These are phyloP conservation scores for Rosa multiflora DNA, from an alignment of 306 rosid species.

Conservation along the genomic window DNA sequence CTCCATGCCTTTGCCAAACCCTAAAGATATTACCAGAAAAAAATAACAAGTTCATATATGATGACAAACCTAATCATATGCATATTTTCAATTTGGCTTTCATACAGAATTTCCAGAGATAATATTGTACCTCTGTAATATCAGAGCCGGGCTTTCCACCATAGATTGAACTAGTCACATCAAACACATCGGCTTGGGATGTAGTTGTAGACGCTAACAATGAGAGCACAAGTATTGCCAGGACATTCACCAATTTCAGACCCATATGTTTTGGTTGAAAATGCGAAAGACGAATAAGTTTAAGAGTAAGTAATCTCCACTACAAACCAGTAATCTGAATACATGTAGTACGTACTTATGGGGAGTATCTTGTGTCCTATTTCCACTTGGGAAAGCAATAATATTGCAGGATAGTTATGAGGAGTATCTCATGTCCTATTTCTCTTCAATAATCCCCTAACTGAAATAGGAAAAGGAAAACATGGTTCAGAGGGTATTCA, in stretches of 20 bases:
- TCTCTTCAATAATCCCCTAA: no score
- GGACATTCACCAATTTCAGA: not conserved
- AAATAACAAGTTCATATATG: not conserved
- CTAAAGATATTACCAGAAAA: not conserved
- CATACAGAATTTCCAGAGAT: not conserved
- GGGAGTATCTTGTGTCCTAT: not conserved
- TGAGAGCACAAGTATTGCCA: not conserved
- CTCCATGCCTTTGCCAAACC: not conserved
- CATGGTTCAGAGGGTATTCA: no score
- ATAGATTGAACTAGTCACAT: not conserved
- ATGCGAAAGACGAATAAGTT: not conserved
- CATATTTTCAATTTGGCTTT: no score
- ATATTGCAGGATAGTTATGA: no score
- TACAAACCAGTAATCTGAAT: not conserved
- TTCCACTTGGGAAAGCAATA: not conserved
- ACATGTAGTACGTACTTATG: not conserved
- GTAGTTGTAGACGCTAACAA: not conserved
- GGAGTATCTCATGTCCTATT: no score
- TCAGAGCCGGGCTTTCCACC: not conserved
- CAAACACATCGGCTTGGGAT: not conserved
- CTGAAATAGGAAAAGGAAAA: no score
- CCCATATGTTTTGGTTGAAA: not conserved
- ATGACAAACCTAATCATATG: no score
- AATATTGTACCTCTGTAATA: not conserved
- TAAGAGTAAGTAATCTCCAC: not conserved